phyloP scores from a whole-genome alignment of 768 basidiomycete species.

The Russula emetica region DNA sequence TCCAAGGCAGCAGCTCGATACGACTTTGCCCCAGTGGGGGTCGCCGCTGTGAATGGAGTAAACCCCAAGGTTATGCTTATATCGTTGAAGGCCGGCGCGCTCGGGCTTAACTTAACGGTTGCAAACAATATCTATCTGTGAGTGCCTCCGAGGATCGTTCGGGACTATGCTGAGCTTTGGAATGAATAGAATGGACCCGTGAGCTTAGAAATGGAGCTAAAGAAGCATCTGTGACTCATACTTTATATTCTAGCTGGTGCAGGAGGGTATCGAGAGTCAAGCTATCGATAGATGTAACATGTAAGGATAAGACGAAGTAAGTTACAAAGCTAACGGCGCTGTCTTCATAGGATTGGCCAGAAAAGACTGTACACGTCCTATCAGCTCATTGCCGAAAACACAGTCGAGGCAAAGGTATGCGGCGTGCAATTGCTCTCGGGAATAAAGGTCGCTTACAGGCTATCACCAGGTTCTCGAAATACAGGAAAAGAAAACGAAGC shows the following conservation, averaged over 20 bases:
- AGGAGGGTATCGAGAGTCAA: slow-evolving; percentile 82
- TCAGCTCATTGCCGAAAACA: slow-evolving; percentile 85
- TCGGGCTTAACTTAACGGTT: slow-evolving; percentile 84
- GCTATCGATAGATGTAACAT: slow-evolving; percentile 79
- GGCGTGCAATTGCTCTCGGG: neutral
- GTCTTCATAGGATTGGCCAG: slow-evolving; percentile 60
- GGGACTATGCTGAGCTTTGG: neutral
- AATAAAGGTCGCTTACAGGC: neutral
- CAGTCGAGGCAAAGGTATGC: slow-evolving; percentile 75
- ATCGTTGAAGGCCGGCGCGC: slow-evolving; percentile 77
- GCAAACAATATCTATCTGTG: slow-evolving; percentile 84
- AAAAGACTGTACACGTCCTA: slow-evolving; percentile 83
- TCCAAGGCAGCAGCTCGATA: slow-evolving; percentile 27
- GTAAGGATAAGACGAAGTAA: slow-evolving; percentile 30
- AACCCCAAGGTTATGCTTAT: slow-evolving; percentile 83
- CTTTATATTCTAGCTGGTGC: slow-evolving; percentile 59
- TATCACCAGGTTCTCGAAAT: slow-evolving; percentile 68
- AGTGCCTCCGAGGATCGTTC: slow-evolving; percentile 31
- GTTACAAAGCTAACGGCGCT: neutral
- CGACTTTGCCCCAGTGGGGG: neutral
- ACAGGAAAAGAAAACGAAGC: slow-evolving; percentile 75
- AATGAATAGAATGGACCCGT: slow-evolving; percentile 75
- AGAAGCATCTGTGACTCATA: neutral
- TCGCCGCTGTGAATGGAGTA: slow-evolving; percentile 28
- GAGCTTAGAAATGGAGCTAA: slow-evolving; percentile 36